phyloP scores from a whole-genome alignment of 2,329 filamentous ascomycete species.

The Onygenales sp. region DNA sequence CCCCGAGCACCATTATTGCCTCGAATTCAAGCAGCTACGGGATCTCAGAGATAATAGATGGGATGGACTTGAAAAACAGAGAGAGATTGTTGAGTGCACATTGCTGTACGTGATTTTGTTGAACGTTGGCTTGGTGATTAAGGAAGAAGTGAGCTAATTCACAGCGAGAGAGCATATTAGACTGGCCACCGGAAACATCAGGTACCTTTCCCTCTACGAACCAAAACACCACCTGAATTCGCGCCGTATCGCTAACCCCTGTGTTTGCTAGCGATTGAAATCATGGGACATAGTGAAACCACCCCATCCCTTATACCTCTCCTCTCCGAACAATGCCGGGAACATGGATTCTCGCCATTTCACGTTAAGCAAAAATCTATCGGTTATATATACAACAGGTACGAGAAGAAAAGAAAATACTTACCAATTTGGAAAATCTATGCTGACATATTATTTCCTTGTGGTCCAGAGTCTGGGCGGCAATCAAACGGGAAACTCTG shows the following conservation, averaged over 20 bases:
- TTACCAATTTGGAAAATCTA: neutral
- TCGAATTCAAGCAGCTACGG: constrained; percentile 42
- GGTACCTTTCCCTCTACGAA: constrained; percentile 12
- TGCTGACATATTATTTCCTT: neutral
- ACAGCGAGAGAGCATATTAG: constrained; percentile 11
- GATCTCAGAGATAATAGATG: constrained; percentile 34
- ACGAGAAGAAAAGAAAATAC: neutral
- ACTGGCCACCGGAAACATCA: constrained; percentile 32
- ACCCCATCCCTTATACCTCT: constrained; percentile 20
- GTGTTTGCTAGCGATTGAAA: constrained; percentile 23
- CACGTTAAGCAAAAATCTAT: constrained; percentile 27
- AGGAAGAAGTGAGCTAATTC: neutral
- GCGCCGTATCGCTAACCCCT: too few relatives aligned
- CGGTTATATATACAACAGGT: constrained; percentile 34
- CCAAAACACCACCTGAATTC: neutral
- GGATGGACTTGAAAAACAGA: constrained; percentile 24
- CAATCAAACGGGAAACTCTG: constrained; percentile 34
- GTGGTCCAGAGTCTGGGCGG: constrained; percentile 29
- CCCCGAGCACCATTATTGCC: constrained; percentile 31
- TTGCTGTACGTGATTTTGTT: constrained; percentile 26
- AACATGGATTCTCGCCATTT: constrained; percentile 29
- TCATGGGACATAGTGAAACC: constrained; percentile 30
- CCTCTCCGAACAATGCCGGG: constrained; percentile 19
- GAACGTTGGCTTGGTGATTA: too few relatives aligned
- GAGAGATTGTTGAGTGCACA: constrained; percentile 35